Base-by-base conservation (phyloP, 73 alveolate genomes). In the Paramecium sonneborni region DNA sequence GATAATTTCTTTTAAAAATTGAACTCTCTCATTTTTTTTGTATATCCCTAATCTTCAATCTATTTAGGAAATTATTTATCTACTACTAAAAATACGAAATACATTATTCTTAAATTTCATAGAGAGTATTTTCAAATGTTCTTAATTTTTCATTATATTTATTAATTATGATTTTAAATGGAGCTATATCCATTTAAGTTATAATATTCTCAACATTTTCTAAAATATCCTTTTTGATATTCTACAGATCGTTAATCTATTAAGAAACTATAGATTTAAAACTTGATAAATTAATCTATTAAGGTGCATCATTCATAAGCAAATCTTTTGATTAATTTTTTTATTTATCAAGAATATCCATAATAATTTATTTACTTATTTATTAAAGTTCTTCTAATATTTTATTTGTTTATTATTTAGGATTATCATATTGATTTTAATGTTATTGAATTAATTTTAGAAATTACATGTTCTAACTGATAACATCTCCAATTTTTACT, bases 161-260 rank as follows among this genome's bases (percentile, higher is more conserved):
- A 38, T 74, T 74, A 9, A 74, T 74, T 21, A 74, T 74, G 46
- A 74, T 74, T 74, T 74, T 74, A 74, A 74, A 74, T 74, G 87
- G 87, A 35, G 87, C 87, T 3, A 74, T 14, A 35, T 74, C 87
- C 87, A 74, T 74, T 18, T 28, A 35, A n/a, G 55, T 74, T 5
- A 74, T 32, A 23, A 74, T 74, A 23, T 74, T 74, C 14, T 74
- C 87, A 21, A 74, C 32, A 14, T 74, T 74, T 43, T 74, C 55
- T 3, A 74, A 20, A n/a, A 74, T 74, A 15, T 74, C 87, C 5
- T 35, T 74, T 37, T 74, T 74, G 11, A 74, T 74, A 35, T 32
- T 74, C 46, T 74, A 9, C 23, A 74, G 20, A 32, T 74, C 87
- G 5, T 28, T 35, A 6, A 74, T 43, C 24, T 74, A 20, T 74